Percentiles rank a stretch among this genome's conserved stretches.
Evolutionary conservation across 1,284 basidiomycete species (phyloP).

Genomic region (Leccinum griseonigrum): DNA sequence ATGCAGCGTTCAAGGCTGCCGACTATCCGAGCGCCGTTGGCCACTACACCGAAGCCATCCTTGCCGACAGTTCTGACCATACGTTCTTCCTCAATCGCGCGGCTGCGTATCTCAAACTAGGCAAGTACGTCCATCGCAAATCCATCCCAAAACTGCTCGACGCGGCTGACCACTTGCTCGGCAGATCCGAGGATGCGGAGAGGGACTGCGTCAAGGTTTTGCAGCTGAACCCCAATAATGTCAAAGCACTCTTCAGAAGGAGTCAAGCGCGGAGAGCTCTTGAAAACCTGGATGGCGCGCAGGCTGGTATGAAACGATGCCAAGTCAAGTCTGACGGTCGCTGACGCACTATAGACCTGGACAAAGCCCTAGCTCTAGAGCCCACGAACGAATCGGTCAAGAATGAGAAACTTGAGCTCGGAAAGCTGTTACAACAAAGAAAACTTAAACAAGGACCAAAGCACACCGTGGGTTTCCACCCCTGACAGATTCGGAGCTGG

Average conservation of each 20-base stretch:
- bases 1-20: slow-evolving; percentile 53
- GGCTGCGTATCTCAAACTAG: slow-evolving; percentile 80
- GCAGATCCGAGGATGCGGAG: slow-evolving; percentile 70
- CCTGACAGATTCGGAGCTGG: slow-evolving; percentile 1
- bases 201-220: slow-evolving; percentile 66
- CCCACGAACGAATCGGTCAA: slow-evolving; percentile 57
- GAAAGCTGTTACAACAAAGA: slow-evolving; percentile 36
- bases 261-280: slow-evolving; percentile 62
- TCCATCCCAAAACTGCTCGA: slow-evolving; percentile 3
- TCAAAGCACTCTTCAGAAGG: slow-evolving; percentile 71
- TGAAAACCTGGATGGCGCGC: slow-evolving; percentile 51
- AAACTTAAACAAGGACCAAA: slow-evolving; percentile 32
- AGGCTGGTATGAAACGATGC: slow-evolving; percentile 46
- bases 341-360: slow-evolving; percentile 48
- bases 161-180: slow-evolving; percentile 3
- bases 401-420: slow-evolving; percentile 51
- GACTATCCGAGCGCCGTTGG: slow-evolving; percentile 55
- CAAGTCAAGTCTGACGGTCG: background rate
- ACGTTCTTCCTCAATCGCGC: slow-evolving; percentile 78
- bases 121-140: slow-evolving; percentile 60
- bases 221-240: slow-evolving; percentile 50
- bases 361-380: slow-evolving; percentile 53
- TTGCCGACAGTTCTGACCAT: slow-evolving; percentile 59
- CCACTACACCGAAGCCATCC: slow-evolving; percentile 71
- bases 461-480: slow-evolving; percentile 12